Conservation (phyloP, 2,329 filamentous ascomycete genomes). For the Phaeomoniella chlamydospora region DNA sequence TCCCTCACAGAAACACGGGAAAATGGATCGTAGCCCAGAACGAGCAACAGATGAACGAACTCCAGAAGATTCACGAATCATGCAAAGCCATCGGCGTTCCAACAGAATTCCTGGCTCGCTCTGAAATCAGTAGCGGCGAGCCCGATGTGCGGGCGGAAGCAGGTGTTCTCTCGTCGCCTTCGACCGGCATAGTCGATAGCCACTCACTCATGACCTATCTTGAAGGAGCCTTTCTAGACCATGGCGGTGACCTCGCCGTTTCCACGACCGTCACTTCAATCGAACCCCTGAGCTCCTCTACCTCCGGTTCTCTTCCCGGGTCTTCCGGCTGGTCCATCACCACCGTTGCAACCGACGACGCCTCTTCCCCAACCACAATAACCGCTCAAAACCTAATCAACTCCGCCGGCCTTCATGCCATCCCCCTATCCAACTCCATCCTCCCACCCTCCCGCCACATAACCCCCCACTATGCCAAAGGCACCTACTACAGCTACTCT, state of each 20-base stretch:
- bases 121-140: slow-evolving; percentile 51
- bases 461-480: slow-evolving; percentile 73
- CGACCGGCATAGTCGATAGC: slow-evolving; percentile 81
- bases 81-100: slow-evolving; percentile 47
- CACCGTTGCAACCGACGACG: not conserved
- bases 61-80: slow-evolving; percentile 36
- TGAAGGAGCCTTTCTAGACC: slow-evolving; percentile 60
- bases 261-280: slow-evolving; percentile 51
- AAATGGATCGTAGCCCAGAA: slow-evolving; percentile 96
- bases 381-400: slow-evolving; percentile 71
- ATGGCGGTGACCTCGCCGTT: slow-evolving; percentile 60
- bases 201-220: slow-evolving; percentile 75
- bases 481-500: slow-evolving; percentile 82
- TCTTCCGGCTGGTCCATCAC: slow-evolving; percentile 8
- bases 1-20: slow-evolving; percentile 61
- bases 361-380: slow-evolving; percentile 35
- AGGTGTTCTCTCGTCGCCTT: slow-evolving; percentile 69
- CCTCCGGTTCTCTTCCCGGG: slow-evolving; percentile 53
- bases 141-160: slow-evolving; percentile 58
- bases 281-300: slow-evolving; percentile 35
- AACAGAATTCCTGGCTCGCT: slow-evolving; percentile 50
- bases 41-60: slow-evolving; percentile 49
- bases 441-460: slow-evolving; percentile 41
- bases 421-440: slow-evolving; percentile 68
- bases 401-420: slow-evolving; percentile 67